Evolutionary conservation across 805 yeast species (phyloP), one percentile per base, ranked within the genome.

Genomic region (Candida qinlingensis): DNA sequence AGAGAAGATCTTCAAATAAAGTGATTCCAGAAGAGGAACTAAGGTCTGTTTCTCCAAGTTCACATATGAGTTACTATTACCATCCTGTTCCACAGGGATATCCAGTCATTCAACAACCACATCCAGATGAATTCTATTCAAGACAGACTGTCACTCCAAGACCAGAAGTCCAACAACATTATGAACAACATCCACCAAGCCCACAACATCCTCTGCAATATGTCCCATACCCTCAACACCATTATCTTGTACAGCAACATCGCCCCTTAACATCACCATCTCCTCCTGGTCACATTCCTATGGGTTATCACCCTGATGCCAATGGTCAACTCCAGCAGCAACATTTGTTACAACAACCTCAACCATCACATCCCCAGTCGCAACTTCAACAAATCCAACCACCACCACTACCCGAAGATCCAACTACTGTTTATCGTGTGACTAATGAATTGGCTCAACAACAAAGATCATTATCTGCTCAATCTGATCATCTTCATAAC

Each of bases 1-100:
- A 85, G 61, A 72, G 96, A 46, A 70, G 95, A 36, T 54, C 64
- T 2, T 53, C 62, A 7, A 58, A 56, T 39, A 56, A 56, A 35
- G 41, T 39, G 4, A 46, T 48, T 0, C 48, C 54, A 8, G 61
- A 57, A 2, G 60, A 55, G 13, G 52, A 52, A 5, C 30, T 56
- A 7, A 50, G 52, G 27, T 46, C 54, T 6, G 39, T 46, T 2
- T 41, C 46, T 13, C 48, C 49, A 29, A n/a, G 26, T 5, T 11
- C 39, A 7, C 7, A 12, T 36, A 7, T 11, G 7, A 7, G 19
- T 19, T 28, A 38, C 27, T 34, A 29, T 26, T 30, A 36, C 30
- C 28, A 19, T 7, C 40, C 41, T 19, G 45, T 41, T 6, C 49
- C 36, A n/a, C 39, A 44, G 19, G 19, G 19, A 19, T 19, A 19